A percentile compares a stretch with the other conserved stretches of the same genome.
These are phyloP conservation scores for Liriodendron chinense DNA, from an alignment of 164 flowering plant species.

Conservation along the genomic window DNA sequence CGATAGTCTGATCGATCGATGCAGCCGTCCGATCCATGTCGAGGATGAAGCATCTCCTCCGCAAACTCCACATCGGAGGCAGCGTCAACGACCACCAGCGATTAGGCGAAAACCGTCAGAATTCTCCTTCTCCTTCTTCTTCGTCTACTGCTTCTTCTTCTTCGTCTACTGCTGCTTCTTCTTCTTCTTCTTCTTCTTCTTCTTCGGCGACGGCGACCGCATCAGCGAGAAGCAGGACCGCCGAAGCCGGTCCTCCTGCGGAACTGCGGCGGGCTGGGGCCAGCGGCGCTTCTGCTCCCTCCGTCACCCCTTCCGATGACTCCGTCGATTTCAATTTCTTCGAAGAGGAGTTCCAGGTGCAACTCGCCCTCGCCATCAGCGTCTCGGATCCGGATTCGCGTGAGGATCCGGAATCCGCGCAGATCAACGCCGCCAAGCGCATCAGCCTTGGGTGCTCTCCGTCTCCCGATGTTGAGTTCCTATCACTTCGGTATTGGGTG, in stretches of 20 bases:
- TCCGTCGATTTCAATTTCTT: conserved; percentile 52
- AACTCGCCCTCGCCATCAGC: conserved; percentile 92
- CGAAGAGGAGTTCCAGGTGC: conserved; percentile 96
- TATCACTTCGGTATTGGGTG: conserved; percentile 93
- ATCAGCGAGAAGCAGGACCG: background rate
- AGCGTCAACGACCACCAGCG: conserved; percentile 25
- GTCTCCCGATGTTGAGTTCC: conserved; percentile 43
- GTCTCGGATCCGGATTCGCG: conserved; percentile 70
- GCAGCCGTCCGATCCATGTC: conserved; percentile 44
- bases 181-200: conserved; percentile 15
- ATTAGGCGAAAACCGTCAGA: conserved; percentile 16
- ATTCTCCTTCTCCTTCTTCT: conserved; percentile 24
- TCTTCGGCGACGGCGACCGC: conserved; percentile 3
- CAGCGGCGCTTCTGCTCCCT: background rate
- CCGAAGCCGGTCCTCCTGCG: conserved; percentile 4
- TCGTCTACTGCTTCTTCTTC: conserved; percentile 22
- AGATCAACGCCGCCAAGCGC: conserved; percentile 90
- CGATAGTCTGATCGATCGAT: background rate
- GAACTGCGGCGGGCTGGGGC: conserved; percentile 5
- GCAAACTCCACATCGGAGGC: conserved; percentile 81
- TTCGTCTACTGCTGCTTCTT: conserved; percentile 13
- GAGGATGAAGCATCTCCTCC: conserved; percentile 75
- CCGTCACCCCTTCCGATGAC: background rate
- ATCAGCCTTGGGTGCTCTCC: conserved; percentile 71
- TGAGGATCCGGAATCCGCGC: conserved; percentile 69